Conservation (phyloP, 805 yeast species). For the Metschnikowia santaceciliae region DNA sequence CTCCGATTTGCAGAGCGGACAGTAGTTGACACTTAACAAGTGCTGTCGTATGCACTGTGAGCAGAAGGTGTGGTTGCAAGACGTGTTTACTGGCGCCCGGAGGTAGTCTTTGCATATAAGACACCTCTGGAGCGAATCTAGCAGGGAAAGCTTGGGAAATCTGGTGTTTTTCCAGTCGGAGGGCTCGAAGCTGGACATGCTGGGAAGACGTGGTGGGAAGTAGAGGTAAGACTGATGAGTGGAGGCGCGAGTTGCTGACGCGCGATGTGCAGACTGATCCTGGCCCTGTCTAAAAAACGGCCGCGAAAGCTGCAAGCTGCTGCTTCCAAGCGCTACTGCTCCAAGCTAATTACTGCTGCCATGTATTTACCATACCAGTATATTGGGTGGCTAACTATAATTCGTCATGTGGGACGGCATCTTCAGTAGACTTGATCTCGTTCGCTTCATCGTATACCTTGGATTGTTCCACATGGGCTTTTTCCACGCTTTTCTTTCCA, state of each 20-base stretch:
- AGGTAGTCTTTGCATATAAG: constrained; percentile 84
- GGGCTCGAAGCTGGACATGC: constrained; percentile 44
- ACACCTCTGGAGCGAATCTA: constrained; percentile 75
- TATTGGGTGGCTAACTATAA: neutral
- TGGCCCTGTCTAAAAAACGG: neutral
- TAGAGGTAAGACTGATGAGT: neutral
- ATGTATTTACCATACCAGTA: neutral
- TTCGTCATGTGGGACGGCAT: neutral
- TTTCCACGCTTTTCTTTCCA: neutral
- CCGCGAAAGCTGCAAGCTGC: neutral
- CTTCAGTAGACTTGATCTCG: neutral
- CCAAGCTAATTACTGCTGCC: too few species aligned
- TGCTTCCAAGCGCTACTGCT: neutral
- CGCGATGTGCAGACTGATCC: neutral
- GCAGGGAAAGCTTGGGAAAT: constrained; percentile 51
- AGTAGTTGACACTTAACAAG: constrained; percentile 52
- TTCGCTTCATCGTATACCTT: neutral
- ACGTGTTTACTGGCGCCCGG: constrained; percentile 74
- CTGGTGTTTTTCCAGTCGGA: constrained; percentile 60
- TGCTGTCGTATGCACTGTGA: constrained; percentile 79
- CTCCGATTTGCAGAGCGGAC: constrained; percentile 77
- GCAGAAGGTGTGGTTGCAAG: constrained; percentile 88
- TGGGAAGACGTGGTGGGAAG: neutral
- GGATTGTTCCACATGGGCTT: too few species aligned
- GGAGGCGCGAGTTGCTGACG: constrained; percentile 4